phyloP scores from a whole-genome alignment of 2,329 filamentous ascomycete genomes.

The Xylariales sp. region DNA sequence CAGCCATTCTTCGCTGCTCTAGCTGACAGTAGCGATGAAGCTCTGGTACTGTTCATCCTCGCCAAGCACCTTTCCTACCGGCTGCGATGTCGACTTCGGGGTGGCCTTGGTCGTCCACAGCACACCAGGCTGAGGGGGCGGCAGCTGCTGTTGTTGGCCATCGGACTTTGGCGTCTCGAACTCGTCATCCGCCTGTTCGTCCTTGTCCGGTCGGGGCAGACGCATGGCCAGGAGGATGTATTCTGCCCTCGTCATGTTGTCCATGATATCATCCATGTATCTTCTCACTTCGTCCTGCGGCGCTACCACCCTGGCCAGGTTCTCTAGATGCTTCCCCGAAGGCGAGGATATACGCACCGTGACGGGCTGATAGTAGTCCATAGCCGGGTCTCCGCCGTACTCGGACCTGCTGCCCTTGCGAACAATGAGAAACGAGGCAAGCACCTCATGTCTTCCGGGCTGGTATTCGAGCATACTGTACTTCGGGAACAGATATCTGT shows the following conservation, averaged over 20 bases:
- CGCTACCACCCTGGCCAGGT: slow-evolving; percentile 56
- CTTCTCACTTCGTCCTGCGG: slow-evolving; percentile 57
- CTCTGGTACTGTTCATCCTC: slow-evolving; percentile 43
- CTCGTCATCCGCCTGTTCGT: slow-evolving; percentile 26
- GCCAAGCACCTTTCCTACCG: slow-evolving; percentile 24
- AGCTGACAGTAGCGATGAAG: slow-evolving; percentile 37
- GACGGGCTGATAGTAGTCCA: slow-evolving; percentile 75
- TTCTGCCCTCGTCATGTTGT: slow-evolving; percentile 63
- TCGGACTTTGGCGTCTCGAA: slow-evolving; percentile 23
- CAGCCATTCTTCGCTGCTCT: too few relatives aligned
- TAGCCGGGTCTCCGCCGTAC: slow-evolving; percentile 55
- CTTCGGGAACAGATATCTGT: slow-evolving; percentile 74
- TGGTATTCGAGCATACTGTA: slow-evolving; percentile 71
- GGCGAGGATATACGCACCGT: slow-evolving; percentile 55
- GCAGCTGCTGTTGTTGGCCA: slow-evolving; percentile 8
- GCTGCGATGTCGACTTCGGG: slow-evolving; percentile 10
- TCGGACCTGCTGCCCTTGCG: slow-evolving; percentile 66
- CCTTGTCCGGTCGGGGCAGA: slow-evolving; percentile 44
- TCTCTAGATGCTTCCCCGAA: slow-evolving; percentile 54
- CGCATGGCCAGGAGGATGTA: slow-evolving; percentile 65
- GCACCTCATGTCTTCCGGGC: slow-evolving; percentile 52
- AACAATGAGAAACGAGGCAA: slow-evolving; percentile 74
- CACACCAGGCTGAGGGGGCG: slow-evolving; percentile 18
- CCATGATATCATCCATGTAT: slow-evolving; percentile 69
- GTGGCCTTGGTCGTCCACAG: slow-evolving; percentile 30